phyloP scores from a whole-genome alignment of 306 rosid species.

The Fragaria nilgerrensis region DNA sequence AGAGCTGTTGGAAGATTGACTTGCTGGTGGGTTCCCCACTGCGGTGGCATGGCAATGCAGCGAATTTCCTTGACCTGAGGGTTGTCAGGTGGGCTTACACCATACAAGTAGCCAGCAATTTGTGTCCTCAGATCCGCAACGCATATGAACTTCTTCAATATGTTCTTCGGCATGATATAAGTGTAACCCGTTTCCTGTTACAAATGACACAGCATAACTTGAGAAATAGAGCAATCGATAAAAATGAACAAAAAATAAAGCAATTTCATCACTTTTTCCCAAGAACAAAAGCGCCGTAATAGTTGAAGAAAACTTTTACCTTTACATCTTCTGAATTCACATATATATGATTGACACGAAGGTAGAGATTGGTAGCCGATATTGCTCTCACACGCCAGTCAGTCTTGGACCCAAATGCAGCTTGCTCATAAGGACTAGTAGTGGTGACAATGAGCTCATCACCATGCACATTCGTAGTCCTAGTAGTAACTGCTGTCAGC shows the following conservation, averaged over 20 bases:
- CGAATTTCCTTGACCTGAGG: slow-evolving; percentile 99
- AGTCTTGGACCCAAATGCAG: slow-evolving; percentile 90
- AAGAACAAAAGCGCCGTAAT: background rate
- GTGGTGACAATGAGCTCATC: slow-evolving; percentile 94
- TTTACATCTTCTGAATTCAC: slow-evolving; percentile 98
- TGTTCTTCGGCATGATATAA: slow-evolving; percentile 97
- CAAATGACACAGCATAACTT: slow-evolving; percentile 19
- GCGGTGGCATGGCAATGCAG: slow-evolving; percentile 95
- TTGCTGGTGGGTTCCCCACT: slow-evolving; percentile 98
- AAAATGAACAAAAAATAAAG: background rate
- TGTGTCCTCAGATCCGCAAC: slow-evolving; percentile 98
- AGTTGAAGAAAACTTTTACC: slow-evolving; percentile 33
- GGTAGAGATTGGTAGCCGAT: slow-evolving; percentile 93
- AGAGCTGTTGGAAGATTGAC: slow-evolving; percentile 93
- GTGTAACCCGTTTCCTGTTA: slow-evolving; percentile 99
- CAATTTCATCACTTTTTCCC: background rate
- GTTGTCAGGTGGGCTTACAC: slow-evolving; percentile 95
- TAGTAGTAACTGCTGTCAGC: slow-evolving; percentile 91
- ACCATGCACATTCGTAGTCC: slow-evolving; percentile 90
- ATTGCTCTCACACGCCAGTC: slow-evolving; percentile 99
- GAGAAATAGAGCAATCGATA: background rate
- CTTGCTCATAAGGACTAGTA: slow-evolving; percentile 96
- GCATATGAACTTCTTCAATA: slow-evolving; percentile 93
- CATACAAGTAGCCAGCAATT: slow-evolving; percentile 91
- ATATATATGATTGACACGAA: slow-evolving; percentile 95